Evolutionary conservation across 169 alveolate genomes (phyloP).

Genomic region (Plasmodium inui): DNA sequence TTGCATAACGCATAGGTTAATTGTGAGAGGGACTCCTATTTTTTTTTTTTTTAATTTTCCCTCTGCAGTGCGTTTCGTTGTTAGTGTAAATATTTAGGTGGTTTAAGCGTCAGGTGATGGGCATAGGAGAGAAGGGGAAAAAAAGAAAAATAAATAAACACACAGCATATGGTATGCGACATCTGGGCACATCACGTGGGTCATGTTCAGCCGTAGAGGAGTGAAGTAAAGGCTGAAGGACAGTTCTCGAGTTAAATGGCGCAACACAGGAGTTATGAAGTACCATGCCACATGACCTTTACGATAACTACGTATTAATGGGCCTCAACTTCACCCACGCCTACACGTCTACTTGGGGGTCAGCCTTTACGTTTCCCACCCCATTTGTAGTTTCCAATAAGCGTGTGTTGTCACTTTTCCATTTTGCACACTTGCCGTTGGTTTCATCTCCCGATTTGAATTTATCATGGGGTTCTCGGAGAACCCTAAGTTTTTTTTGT

Average conservation of each 20-base stretch:
- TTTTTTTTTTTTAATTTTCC: background rate
- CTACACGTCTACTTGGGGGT: background rate
- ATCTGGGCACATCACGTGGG: background rate
- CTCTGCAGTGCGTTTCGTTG: background rate
- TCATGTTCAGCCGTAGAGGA: background rate
- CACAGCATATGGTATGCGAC: background rate
- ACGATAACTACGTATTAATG: background rate
- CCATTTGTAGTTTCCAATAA: background rate
- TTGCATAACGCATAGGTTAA: background rate
- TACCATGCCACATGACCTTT: background rate
- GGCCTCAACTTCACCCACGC: background rate
- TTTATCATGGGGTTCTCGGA: slow-evolving; percentile 70
- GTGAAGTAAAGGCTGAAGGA: background rate
- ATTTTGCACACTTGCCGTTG: background rate
- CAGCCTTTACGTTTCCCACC: background rate
- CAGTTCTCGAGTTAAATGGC: background rate
- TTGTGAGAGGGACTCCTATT: background rate
- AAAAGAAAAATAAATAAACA: background rate
- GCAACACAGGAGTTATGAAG: background rate
- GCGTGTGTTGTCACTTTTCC: background rate
- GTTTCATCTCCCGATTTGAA: background rate
- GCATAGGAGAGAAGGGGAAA: background rate
- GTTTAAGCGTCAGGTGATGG: background rate
- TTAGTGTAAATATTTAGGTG: background rate
- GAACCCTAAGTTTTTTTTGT: slow-evolving; percentile 42